Percentiles rank a stretch among this genome's conserved stretches.
These are phyloP conservation scores for Pythium coloratum DNA, from an alignment of 352 stramenopile species.

Conservation along the genomic window DNA sequence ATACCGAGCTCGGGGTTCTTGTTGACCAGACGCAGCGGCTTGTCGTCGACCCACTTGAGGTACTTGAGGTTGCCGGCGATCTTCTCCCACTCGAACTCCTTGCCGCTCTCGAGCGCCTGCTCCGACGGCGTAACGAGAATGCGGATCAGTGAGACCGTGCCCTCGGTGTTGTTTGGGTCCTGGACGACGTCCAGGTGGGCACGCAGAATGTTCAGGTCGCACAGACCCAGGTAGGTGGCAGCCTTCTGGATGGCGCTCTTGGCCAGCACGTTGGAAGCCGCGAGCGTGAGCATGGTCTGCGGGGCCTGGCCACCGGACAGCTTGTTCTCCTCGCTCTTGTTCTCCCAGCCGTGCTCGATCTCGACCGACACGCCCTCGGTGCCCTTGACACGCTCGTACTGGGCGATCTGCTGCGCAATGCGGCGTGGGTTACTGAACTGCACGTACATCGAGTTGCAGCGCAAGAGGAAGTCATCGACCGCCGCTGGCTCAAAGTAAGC, in stretches of 20 bases:
- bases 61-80: constrained; percentile 89
- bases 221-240: constrained; percentile 88
- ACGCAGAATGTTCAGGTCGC: constrained; percentile 94
- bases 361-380: constrained; percentile 75
- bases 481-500: constrained; percentile 58
- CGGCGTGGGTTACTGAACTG: constrained; percentile 78
- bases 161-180: constrained; percentile 74
- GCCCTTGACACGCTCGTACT: constrained; percentile 66
- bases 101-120: constrained; percentile 47
- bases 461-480: constrained; percentile 66
- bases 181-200: constrained; percentile 95
- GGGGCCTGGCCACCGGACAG: constrained; percentile 46
- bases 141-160: constrained; percentile 75
- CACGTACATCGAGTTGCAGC: constrained; percentile 83
- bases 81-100: constrained; percentile 77
- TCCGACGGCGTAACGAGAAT: constrained; percentile 76
- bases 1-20: constrained; percentile 91
- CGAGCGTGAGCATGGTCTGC: constrained; percentile 87
- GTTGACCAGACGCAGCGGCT: constrained; percentile 72
- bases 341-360: constrained; percentile 85
- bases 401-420: constrained; percentile 65
- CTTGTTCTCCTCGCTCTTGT: constrained; percentile 81
- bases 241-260: constrained; percentile 83
- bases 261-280: constrained; percentile 78
- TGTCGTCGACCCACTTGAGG: constrained; percentile 85